Base-by-base conservation (phyloP, 2,329 filamentous ascomycete genomes). In the Beauveria sp. region DNA sequence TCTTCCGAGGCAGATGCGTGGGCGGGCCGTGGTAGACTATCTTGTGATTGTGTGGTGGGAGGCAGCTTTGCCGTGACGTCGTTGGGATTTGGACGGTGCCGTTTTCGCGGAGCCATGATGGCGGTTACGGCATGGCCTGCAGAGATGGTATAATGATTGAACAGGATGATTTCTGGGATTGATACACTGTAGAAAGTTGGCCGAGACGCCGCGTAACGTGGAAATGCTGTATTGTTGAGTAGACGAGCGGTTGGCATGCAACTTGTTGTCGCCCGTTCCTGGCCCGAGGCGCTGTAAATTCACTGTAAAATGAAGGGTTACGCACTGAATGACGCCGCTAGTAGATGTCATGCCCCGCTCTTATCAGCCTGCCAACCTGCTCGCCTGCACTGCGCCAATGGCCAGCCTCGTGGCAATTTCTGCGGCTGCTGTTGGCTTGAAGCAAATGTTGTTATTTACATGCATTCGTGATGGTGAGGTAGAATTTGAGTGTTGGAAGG, bases 51-150 rank as follows among this genome's bases (percentile, higher is more conserved):
- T 34, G 56, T 52, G 47, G 64, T 61, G 61, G 57, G 34, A 55
- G 56, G 46, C 37, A 59, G 61, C 30, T 41, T 28, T 26, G 63
- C 59, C 61, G 66, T 63, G 57, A 63, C 64, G 63, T 67, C 64
- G 48, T 66, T 64, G 57, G 69, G 65, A 56, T 71, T 71, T 54
- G 68, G 68, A 51, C 72, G 68, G 62, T 67, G 68, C 65, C 69
- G 68, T 66, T 74, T 75, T 62, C 72, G 72, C 52, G 70, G 66
- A 64, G 68, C 62, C 73, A 75, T 75, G 34, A 8, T 9, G 58
- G 9, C 18, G 50, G 22, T 26, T 55, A 55, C 43, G 43, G 41
- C 58, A 59, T 55, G 30, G 30, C 34, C 44, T n/a, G 37, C 8
- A 34, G 30, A 28, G 28, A 24, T 48, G 30, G 10, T 16, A 20